A percentile compares a stretch with the other conserved stretches of the same genome.
These are phyloP conservation scores for Silene vulgaris DNA, from an alignment of 179 eudicot species.

Conservation along the genomic window DNA sequence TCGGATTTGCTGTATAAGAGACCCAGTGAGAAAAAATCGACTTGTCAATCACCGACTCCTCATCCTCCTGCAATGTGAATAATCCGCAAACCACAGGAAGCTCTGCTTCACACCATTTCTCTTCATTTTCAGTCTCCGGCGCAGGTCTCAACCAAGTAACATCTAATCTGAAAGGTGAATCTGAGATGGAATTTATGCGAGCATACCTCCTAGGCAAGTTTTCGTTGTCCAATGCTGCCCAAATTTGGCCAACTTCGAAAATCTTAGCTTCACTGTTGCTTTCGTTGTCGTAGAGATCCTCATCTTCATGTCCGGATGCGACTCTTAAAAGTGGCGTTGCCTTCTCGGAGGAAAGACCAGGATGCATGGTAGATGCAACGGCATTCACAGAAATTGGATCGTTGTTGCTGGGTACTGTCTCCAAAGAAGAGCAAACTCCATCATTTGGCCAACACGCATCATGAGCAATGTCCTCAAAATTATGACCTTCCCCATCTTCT, in stretches of 20 bases:
- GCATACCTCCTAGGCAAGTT: slow-evolving; percentile 35
- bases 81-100: slow-evolving; percentile 35
- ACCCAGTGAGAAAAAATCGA: slow-evolving; percentile 32
- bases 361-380: slow-evolving; percentile 1
- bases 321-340: background rate
- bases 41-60: slow-evolving; percentile 23
- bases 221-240: slow-evolving; percentile 38
- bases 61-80: slow-evolving; percentile 24
- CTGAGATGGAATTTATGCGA: slow-evolving; percentile 21
- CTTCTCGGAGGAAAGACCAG: slow-evolving; percentile 1
- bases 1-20: slow-evolving; percentile 31
- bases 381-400: background rate
- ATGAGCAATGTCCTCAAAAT: background rate
- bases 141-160: slow-evolving; percentile 34
- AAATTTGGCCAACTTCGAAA: slow-evolving; percentile 35
- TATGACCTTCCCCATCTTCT: slow-evolving; percentile 15
- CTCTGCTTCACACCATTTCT: slow-evolving; percentile 31
- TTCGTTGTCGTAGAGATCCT: slow-evolving; percentile 18
- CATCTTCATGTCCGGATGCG: background rate
- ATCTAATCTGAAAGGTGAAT: slow-evolving; percentile 26
- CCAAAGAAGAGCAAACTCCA: slow-evolving; percentile 17
- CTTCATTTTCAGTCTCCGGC: slow-evolving; percentile 30
- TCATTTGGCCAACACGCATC: slow-evolving; percentile 12
- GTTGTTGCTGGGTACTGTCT: background rate
- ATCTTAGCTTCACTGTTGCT: slow-evolving; percentile 10